A percentile compares a stretch with the other conserved stretches of the same genome.
Conservation (phyloP, 441 rosid species). For the Erysimum cheiri region DNA sequence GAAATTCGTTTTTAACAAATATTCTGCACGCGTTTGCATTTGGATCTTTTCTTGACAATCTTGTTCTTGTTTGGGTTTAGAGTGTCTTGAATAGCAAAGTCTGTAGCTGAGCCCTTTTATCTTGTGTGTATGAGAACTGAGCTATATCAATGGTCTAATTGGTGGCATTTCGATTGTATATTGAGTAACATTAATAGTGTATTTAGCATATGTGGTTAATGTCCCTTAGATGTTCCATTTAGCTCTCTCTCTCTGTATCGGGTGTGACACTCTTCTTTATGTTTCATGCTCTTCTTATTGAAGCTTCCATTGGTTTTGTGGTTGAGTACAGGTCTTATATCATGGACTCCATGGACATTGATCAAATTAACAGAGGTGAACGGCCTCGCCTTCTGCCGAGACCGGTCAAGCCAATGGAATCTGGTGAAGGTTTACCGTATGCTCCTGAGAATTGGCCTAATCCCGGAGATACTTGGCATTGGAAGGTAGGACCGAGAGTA, state of each 20-base stretch:
- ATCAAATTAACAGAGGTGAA: slow-evolving; percentile 44
- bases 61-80: not conserved
- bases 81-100: not conserved
- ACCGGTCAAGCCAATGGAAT: slow-evolving; percentile 54
- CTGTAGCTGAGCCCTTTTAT: not conserved
- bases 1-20: not conserved
- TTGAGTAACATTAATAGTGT: not conserved
- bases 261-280: not conserved
- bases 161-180: not conserved
- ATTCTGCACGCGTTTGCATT: slow-evolving; percentile 6
- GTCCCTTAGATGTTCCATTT: not conserved
- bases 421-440: slow-evolving; percentile 79
- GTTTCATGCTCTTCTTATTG: slow-evolving; percentile 7
- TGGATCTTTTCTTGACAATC: not conserved
- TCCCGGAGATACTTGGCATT: slow-evolving; percentile 75
- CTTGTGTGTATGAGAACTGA: not conserved
- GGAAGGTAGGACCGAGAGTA: slow-evolving; percentile 80
- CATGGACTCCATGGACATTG: slow-evolving; percentile 53
- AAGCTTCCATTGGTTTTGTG: slow-evolving; percentile 21
- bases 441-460: slow-evolving; percentile 85
- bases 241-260: not conserved
- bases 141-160: not conserved
- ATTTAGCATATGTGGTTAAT: not conserved
- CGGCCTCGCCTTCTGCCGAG: slow-evolving; percentile 37
- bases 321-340: slow-evolving; percentile 31